phyloP scores from a whole-genome alignment of 148 eudicot species.

The Chenopodium suecicum region DNA sequence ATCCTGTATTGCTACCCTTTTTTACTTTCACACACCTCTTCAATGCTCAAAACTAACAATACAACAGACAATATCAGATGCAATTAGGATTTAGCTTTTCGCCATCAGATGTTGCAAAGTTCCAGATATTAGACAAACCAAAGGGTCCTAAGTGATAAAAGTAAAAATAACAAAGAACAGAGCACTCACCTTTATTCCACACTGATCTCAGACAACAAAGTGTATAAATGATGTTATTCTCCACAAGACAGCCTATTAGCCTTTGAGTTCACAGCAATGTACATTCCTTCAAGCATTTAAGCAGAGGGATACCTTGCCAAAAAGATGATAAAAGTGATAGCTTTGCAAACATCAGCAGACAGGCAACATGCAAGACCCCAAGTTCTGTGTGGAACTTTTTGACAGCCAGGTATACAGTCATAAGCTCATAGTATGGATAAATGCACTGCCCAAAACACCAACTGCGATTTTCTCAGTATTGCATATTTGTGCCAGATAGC shows the following conservation, averaged over 20 bases:
- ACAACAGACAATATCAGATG: no score
- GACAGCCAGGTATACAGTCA: neutral
- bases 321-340: neutral
- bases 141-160: neutral
- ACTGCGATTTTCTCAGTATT: neutral
- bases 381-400: neutral
- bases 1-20: neutral
- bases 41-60: neutral
- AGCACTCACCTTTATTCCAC: conserved; percentile 3
- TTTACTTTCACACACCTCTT: neutral
- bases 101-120: neutral
- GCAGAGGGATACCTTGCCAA: neutral
- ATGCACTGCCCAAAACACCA: neutral
- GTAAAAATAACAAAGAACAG: neutral
- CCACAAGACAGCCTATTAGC: neutral
- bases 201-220: neutral
- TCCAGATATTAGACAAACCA: neutral
- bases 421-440: neutral
- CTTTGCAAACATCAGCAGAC: conserved; percentile 3
- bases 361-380: neutral
- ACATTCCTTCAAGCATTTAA: neutral
- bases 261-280: neutral
- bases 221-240: neutral
- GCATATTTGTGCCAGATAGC: neutral
- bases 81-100: neutral